These are phyloP conservation scores for Chytriomyces sp. DNA, from an alignment of 192 early-diverging fungal genomes.

Conservation along the genomic window DNA sequence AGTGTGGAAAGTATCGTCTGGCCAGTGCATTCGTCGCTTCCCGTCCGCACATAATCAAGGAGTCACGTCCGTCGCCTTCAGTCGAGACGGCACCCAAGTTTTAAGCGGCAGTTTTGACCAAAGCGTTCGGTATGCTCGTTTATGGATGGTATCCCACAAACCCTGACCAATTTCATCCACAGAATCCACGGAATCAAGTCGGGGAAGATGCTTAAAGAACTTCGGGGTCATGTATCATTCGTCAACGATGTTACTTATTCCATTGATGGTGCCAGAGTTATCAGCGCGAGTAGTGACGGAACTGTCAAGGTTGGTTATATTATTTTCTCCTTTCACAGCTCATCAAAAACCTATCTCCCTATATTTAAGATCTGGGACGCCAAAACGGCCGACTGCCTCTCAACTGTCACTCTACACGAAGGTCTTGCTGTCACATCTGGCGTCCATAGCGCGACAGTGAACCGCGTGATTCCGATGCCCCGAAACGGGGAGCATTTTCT, in stretches of 20 bases:
- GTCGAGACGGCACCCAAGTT: conserved; percentile 75
- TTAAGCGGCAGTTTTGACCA: conserved; percentile 81
- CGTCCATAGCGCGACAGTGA: conserved; percentile 50
- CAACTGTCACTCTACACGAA: conserved; percentile 65
- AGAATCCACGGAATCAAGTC: conserved; percentile 91
- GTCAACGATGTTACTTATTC: conserved; percentile 82
- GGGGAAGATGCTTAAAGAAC: conserved; percentile 88
- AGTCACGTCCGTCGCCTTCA: conserved; percentile 80
- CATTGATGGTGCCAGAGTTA: conserved; percentile 65
- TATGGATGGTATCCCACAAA: background rate
- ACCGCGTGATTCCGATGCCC: conserved; percentile 64
- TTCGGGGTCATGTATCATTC: conserved; percentile 87
- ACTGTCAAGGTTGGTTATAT: conserved; percentile 68
- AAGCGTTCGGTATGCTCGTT: conserved; percentile 62
- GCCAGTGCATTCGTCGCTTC: conserved; percentile 71
- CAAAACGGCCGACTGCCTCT: conserved; percentile 67
- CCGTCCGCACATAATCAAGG: conserved; percentile 83
- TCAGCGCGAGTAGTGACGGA: conserved; percentile 87
- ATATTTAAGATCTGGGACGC: conserved; percentile 82
- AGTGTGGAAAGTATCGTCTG: conserved; percentile 82
- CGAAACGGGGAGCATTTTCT: conserved; percentile 67
- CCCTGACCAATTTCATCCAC: background rate
- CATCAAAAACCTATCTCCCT: background rate
- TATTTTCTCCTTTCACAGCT: conserved; percentile 2
- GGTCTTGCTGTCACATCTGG: conserved; percentile 47